Conservation (phyloP, 768 basidiomycete species). For the Auricularia sp. region DNA sequence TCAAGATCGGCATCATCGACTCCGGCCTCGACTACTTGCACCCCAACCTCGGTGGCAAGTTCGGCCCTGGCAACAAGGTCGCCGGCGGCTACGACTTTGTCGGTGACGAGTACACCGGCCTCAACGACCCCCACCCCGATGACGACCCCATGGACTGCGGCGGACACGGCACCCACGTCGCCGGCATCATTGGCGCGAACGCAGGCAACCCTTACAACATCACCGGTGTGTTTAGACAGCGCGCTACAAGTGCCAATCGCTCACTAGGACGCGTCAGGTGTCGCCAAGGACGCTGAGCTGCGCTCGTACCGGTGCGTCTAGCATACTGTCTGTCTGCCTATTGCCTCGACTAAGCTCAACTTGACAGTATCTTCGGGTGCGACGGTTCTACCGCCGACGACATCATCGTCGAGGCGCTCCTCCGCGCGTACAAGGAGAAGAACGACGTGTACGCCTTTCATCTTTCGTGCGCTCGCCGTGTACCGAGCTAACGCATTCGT, state of each 20-base stretch:
- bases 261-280: constrained; percentile 3
- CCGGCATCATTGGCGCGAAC: constrained; percentile 23
- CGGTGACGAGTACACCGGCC: constrained; percentile 9
- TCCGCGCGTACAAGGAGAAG: constrained; percentile 15
- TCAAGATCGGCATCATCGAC: constrained; percentile 24
- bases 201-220: constrained; percentile 24
- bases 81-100: constrained; percentile 9
- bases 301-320: constrained; percentile 11
- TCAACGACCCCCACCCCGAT: constrained; percentile 2
- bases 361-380: constrained; percentile 26
- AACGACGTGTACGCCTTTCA: constrained; percentile 17
- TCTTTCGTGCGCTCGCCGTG: not conserved
- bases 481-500: not conserved
- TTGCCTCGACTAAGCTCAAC: constrained; percentile 1
- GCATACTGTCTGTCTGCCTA: not conserved
- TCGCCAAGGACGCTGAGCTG: constrained; percentile 25
- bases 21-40: constrained; percentile 5
- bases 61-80: constrained; percentile 8
- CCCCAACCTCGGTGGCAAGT: constrained; percentile 6
- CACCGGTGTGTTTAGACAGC: constrained; percentile 15
- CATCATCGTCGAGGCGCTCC: constrained; percentile 6
- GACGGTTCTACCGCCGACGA: constrained; percentile 17
- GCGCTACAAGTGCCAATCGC: too few species aligned
- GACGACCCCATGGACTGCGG: constrained; percentile 10
- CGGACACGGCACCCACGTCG: constrained; percentile 10